Conservation (phyloP, 805 yeast genomes). For the Starmerella apicola region DNA sequence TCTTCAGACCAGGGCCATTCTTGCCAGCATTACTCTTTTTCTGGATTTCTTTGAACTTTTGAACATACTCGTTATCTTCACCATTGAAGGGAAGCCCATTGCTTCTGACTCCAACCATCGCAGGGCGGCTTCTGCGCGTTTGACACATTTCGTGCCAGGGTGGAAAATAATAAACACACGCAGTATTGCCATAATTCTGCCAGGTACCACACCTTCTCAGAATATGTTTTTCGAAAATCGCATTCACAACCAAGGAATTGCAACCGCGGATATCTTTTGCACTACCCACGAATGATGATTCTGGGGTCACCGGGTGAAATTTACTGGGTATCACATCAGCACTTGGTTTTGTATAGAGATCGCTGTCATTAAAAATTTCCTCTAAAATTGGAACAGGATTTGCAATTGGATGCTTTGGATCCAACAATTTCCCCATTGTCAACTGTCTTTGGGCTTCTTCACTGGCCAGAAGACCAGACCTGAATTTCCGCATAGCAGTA, state of each 20-base stretch:
- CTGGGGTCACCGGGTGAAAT: slow-evolving; percentile 10
- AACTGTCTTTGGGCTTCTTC: slow-evolving; percentile 15
- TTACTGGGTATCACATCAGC: background rate
- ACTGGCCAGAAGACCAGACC: background rate
- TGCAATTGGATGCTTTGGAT: slow-evolving; percentile 6
- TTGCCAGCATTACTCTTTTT: background rate
- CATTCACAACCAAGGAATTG: slow-evolving; percentile 2
- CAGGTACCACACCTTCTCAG: slow-evolving; percentile 4
- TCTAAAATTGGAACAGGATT: slow-evolving; percentile 13
- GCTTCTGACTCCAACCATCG: slow-evolving; percentile 10
- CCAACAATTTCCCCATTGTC: slow-evolving; percentile 11
- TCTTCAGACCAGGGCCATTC: background rate
- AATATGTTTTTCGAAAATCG: slow-evolving; percentile 3
- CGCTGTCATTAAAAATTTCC: slow-evolving; percentile 10
- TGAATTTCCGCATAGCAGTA: too few relatives aligned
- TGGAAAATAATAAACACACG: slow-evolving; percentile 14
- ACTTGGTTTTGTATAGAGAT: slow-evolving; percentile 2
- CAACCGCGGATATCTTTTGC: slow-evolving; percentile 11
- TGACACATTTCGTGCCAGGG: slow-evolving; percentile 22
- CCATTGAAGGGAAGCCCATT: slow-evolving; percentile 16
- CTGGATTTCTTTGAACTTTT: background rate
- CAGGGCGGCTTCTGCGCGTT: slow-evolving; percentile 20
- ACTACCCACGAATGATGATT: slow-evolving; percentile 2
- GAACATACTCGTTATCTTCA: background rate
- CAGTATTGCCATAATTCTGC: background rate